phyloP scores from a whole-genome alignment of 352 stramenopile genomes.

The Globisporangium apiculatum region DNA sequence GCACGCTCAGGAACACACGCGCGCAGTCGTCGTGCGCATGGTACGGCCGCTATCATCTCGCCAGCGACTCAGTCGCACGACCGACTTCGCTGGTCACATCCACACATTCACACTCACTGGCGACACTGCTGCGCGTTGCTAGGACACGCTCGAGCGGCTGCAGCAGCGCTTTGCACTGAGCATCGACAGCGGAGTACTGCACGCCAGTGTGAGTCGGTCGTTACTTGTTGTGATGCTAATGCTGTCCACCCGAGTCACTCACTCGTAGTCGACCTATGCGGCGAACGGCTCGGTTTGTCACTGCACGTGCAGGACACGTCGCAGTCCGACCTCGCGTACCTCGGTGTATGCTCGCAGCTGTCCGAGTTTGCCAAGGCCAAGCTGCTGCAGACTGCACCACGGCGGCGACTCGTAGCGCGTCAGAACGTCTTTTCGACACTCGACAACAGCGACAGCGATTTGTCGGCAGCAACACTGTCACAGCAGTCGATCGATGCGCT shows the following conservation, averaged over 20 bases:
- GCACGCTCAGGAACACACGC: slow-evolving; percentile 31
- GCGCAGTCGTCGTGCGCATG: slow-evolving; percentile 23
- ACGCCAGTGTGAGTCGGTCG: slow-evolving; percentile 7
- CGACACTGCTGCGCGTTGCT: too few relatives aligned
- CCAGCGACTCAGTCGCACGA: too few relatives aligned
- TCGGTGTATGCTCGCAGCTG: slow-evolving; percentile 33
- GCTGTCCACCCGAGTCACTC: neutral
- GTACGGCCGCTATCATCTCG: neutral
- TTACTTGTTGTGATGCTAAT: neutral
- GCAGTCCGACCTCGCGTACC: slow-evolving; percentile 27
- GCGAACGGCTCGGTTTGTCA: too few relatives aligned
- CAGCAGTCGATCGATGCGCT: slow-evolving; percentile 13
- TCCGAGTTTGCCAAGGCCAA: slow-evolving; percentile 21
- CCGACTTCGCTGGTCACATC: too few relatives aligned
- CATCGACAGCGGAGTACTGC: slow-evolving; percentile 16
- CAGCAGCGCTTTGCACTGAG: slow-evolving; percentile 19
- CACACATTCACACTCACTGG: too few relatives aligned
- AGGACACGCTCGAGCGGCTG: slow-evolving; percentile 12
- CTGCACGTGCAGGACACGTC: slow-evolving; percentile 18
- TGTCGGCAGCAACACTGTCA: neutral
- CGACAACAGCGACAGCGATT: neutral
- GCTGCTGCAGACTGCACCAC: slow-evolving; percentile 22
- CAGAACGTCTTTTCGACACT: slow-evolving; percentile 14
- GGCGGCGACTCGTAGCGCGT: slow-evolving; percentile 11
- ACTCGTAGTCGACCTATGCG: neutral